These are phyloP conservation scores for Albugo candida DNA, from an alignment of 352 stramenopile genomes.

Conservation along the genomic window DNA sequence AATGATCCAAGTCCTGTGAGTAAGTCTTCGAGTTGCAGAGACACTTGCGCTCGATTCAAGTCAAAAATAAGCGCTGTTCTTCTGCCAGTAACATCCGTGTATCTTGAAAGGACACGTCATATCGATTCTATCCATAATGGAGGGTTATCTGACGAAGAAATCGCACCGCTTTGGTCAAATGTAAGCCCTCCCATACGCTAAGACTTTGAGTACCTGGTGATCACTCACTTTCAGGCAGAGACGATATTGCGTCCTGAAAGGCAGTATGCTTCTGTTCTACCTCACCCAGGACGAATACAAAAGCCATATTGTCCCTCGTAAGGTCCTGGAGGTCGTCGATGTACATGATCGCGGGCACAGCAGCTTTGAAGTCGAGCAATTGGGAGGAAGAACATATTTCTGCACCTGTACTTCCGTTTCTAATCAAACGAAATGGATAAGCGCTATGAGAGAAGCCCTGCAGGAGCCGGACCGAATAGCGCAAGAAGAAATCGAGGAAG, in stretches of 20 bases:
- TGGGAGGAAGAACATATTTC: constrained; percentile 25
- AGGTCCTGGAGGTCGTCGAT: constrained; percentile 37
- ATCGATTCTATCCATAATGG: constrained; percentile 9
- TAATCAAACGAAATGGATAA: constrained; percentile 32
- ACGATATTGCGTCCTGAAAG: constrained; percentile 53
- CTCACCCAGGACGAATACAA: constrained; percentile 25
- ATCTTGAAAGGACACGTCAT: background rate
- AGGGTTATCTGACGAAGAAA: constrained; percentile 27
- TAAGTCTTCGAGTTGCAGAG: too few relatives aligned
- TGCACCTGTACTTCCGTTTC: constrained; percentile 36
- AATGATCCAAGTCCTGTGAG: too few relatives aligned
- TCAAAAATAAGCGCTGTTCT: too few relatives aligned
- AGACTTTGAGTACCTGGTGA: background rate
- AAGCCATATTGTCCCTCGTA: constrained; percentile 18
- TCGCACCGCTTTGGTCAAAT: constrained; percentile 25
- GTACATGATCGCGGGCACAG: constrained; percentile 15
- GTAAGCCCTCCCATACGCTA: constrained; percentile 11
- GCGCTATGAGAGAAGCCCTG: constrained; percentile 34
- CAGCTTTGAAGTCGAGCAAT: constrained; percentile 17
- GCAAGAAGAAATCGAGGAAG: constrained; percentile 55
- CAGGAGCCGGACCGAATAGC: constrained; percentile 52
- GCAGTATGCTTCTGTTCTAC: constrained; percentile 57
- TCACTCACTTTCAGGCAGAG: constrained; percentile 21
- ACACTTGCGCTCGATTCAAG: too few relatives aligned
- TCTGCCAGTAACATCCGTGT: background rate